These are phyloP conservation scores for Groenewaldozyma tartarivorans DNA, from an alignment of 805 yeast species.

Conservation along the genomic window DNA sequence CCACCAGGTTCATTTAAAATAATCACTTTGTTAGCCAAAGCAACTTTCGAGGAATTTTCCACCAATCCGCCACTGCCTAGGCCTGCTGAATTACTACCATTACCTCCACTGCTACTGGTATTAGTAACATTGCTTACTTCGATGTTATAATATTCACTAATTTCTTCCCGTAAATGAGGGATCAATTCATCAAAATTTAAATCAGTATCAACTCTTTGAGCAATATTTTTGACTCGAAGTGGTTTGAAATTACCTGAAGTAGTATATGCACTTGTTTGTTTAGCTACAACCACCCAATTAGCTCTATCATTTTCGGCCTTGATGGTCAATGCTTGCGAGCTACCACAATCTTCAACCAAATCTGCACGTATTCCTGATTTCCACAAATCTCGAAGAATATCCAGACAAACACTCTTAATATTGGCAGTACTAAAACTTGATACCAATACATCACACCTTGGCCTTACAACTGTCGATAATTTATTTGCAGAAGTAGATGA, in stretches of 20 bases:
- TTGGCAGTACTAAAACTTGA: conserved; percentile 53
- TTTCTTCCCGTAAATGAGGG: conserved; percentile 31
- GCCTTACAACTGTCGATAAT: conserved; percentile 25
- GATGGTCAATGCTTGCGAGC: conserved; percentile 55
- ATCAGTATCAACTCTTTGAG: conserved; percentile 57
- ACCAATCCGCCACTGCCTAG: background rate
- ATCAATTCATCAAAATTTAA: conserved; percentile 60
- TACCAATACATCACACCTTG: conserved; percentile 74
- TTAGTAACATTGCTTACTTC: background rate
- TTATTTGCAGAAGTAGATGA: background rate
- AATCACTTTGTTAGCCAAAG: conserved; percentile 9
- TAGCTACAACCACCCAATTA: conserved; percentile 67
- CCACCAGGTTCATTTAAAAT: conserved; percentile 76
- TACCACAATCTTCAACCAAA: conserved; percentile 27
- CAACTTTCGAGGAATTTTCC: background rate
- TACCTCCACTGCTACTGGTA: background rate
- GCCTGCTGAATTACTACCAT: background rate
- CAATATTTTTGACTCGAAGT: conserved; percentile 57
- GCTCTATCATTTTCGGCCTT: conserved; percentile 63
- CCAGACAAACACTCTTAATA: conserved; percentile 53
- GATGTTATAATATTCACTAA: background rate
- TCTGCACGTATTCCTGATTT: conserved; percentile 72
- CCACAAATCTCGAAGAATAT: conserved; percentile 63
- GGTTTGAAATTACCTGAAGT: conserved; percentile 60
- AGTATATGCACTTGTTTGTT: conserved; percentile 44